A percentile compares a stretch with the other conserved stretches of the same genome.
Conservation (phyloP, 495 filamentous ascomycete species). For the Xylaria venustula region DNA sequence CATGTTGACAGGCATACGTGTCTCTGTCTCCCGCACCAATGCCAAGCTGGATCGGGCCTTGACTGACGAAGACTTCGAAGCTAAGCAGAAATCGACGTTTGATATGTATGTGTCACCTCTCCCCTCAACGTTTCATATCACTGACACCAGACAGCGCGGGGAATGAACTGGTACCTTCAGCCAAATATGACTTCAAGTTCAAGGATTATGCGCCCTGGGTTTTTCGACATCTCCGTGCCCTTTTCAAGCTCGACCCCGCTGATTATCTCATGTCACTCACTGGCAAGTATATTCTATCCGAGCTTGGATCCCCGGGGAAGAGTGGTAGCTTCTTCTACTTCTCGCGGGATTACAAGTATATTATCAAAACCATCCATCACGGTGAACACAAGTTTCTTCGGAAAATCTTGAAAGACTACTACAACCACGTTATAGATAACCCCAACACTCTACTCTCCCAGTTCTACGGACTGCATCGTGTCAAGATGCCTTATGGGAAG, state of each 20-base stretch:
- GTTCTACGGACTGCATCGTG: slow-evolving; percentile 95
- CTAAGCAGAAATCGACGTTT: slow-evolving; percentile 96
- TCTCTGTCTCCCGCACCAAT: slow-evolving; percentile 93
- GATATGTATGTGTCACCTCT: slow-evolving; percentile 70
- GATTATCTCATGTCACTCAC: slow-evolving; percentile 98
- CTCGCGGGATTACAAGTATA: slow-evolving; percentile 99
- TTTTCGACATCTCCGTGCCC: slow-evolving; percentile 86
- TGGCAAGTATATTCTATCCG: slow-evolving; percentile 97
- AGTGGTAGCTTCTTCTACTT: slow-evolving; percentile 99
- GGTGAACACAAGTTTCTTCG: slow-evolving; percentile 93
- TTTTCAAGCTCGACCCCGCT: slow-evolving; percentile 89
- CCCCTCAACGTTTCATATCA: background rate
- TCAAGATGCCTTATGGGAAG: slow-evolving; percentile 96
- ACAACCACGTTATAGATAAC: slow-evolving; percentile 86
- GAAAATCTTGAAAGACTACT: slow-evolving; percentile 90
- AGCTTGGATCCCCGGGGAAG: slow-evolving; percentile 95
- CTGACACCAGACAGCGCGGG: slow-evolving; percentile 63
- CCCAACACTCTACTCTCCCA: slow-evolving; percentile 96
- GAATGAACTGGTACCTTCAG: slow-evolving; percentile 94
- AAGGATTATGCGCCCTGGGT: slow-evolving; percentile 99
- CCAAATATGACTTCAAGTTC: slow-evolving; percentile 99
- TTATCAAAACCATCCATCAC: slow-evolving; percentile 99
- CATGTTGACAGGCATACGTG: slow-evolving; percentile 98
- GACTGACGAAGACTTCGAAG: slow-evolving; percentile 86
- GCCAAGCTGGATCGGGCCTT: slow-evolving; percentile 90